Base-by-base conservation (phyloP, 257 asterid genomes). In the Przewalskia tangutica region DNA sequence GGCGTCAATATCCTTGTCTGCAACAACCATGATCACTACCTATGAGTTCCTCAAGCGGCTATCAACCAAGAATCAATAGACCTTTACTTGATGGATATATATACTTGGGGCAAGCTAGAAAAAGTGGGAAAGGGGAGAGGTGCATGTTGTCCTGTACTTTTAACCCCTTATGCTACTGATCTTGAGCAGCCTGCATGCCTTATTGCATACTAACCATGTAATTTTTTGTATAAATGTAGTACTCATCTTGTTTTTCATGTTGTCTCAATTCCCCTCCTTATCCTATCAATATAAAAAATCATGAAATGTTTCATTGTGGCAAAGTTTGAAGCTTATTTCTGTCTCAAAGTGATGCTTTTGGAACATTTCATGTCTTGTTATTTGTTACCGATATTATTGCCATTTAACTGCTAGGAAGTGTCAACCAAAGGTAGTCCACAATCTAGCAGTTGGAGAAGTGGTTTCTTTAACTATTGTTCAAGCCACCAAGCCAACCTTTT, bases 1-100 rank as follows among this genome's bases (percentile, higher is more conserved):
- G 98, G 97, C 93, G 64, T 96, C 98, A 8, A 94, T 96, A 98
- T 91, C 99, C 0, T 56, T 94, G 98, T 94, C 99, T 48, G 99
- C 99, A 0, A 91, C 92, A 11, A 94, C 98, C 34, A 96, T 96
- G 99, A 92, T 96, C 89, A 96, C 98, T 10, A 96, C 98, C 7
- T 96, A 96, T 16, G 99, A 96, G 97, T 96, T 96, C 60, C 92
- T 96, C 80, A 96, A 96, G 87, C 79, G 97, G 83, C 84, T 96
- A 32, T 96, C 99, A 0, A 82, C 98, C n/a, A 96, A 96, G 90
- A 90, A 84, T 85, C 95, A 88, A 66, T 93, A 94, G 76, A 66
- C 78, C 81, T 87, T 82, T 85, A 86, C 84, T 81, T 85, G 86
- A 71, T 86, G 81, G 32, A 27, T 27, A 27, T 27, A 27, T 27